Base-by-base conservation (phyloP, 352 stramenopile genomes). In the Phytophthora rubi region DNA sequence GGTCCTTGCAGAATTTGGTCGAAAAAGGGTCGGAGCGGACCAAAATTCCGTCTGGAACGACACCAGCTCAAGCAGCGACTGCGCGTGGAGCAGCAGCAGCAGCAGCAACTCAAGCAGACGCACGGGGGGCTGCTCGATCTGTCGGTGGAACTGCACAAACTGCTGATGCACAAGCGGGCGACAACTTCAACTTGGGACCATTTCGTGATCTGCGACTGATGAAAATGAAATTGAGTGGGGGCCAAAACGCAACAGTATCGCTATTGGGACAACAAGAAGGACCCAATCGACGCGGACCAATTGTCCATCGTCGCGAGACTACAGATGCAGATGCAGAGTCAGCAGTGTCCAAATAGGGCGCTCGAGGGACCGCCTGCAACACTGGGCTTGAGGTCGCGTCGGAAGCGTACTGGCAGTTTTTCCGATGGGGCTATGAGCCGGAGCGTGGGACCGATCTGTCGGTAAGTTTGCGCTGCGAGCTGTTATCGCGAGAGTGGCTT, bases 21-120 rank as follows among this genome's bases (percentile, higher is more conserved):
- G 6, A 18, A 32, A 45, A 18, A n/a, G 13, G 15, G n/a, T 39
- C 42, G 21, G 21, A 13, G 4, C 6, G n/a, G 42, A 60, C 53
- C 59, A 65, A 62, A 70, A 65, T 13, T 59, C 54, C 13, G 21
- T 73, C 7, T 79, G 71, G 71, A 73, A 72, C 28, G 62, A 32
- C 16, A 62, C 6, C 67, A 79, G 45, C 52, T 76, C 10, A 76
- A 70, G 42, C 62, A 76, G 62, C 68, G 68, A 52, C n/a, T 79
- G 13, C 62, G 68, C 9, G 59, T 57, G 3, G 62, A 72, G 26
- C 45, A 68, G 59, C 57, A 69, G 37, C 56, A 60, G 28, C 57
- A 52, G 6, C n/a, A 53, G 16, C 53, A 49, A n/a, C 53, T 71
- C 9, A 64, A 76, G 9, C 15, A 60, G 12, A 62, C 6, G 16